Conservation (phyloP, 2,329 filamentous ascomycete genomes). For the Aspergillus neoniger region DNA sequence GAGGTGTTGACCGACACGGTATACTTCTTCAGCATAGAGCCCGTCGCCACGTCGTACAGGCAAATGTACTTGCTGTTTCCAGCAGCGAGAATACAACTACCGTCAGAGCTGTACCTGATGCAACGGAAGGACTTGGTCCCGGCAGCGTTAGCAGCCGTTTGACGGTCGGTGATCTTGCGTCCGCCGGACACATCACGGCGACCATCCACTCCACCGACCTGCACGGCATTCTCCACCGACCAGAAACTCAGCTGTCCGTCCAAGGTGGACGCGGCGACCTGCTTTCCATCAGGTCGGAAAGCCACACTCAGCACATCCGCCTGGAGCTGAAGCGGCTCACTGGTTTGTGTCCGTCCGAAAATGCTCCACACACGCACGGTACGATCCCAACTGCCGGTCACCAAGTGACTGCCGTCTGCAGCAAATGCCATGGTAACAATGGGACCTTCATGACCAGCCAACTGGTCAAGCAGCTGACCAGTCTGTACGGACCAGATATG, state of each 20-base stretch:
- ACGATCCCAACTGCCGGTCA: slow-evolving; percentile 95
- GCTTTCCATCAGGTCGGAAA: slow-evolving; percentile 84
- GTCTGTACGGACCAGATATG: slow-evolving; percentile 99
- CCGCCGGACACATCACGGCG: slow-evolving; percentile 91
- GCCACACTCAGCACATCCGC: slow-evolving; percentile 86
- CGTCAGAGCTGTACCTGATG: slow-evolving; percentile 89
- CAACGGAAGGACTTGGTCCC: slow-evolving; percentile 89
- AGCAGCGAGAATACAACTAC: slow-evolving; percentile 82
- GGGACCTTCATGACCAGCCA: slow-evolving; percentile 91
- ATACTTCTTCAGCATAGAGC: slow-evolving; percentile 89
- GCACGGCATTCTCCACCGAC: slow-evolving; percentile 83
- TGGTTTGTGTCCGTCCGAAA: slow-evolving; percentile 90
- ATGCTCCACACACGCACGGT: slow-evolving; percentile 96
- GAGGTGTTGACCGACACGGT: slow-evolving; percentile 96
- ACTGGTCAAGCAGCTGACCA: slow-evolving; percentile 85
- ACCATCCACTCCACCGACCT: slow-evolving; percentile 83
- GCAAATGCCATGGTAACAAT: slow-evolving; percentile 87
- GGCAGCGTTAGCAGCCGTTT: slow-evolving; percentile 85
- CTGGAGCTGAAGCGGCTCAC: slow-evolving; percentile 88
- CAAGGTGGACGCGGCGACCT: slow-evolving; percentile 87
- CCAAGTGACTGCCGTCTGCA: slow-evolving; percentile 77
- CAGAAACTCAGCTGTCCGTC: slow-evolving; percentile 96
- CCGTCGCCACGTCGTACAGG: slow-evolving; percentile 90
- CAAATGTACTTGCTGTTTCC: slow-evolving; percentile 99
- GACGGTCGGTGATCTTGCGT: slow-evolving; percentile 80